Conservation (phyloP, 257 asterid genomes). For the Perilla frutescens region DNA sequence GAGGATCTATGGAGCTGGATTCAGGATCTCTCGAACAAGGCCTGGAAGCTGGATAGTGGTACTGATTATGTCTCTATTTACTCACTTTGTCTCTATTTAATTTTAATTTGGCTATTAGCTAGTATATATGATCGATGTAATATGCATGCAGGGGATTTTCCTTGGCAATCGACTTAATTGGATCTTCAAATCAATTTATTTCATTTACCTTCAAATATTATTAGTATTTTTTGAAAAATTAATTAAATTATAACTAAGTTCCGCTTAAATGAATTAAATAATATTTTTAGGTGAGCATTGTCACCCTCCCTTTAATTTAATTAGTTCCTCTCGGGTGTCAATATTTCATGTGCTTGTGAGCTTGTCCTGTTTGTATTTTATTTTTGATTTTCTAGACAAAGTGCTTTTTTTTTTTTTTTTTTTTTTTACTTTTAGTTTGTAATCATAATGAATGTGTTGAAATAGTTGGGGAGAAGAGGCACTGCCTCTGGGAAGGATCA, state of each 20-base stretch:
- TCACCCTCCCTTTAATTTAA: too few species aligned
- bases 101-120: too few species aligned
- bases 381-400: too few species aligned
- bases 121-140: too few species aligned
- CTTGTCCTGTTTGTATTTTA: neutral
- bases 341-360: too few species aligned
- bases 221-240: neutral
- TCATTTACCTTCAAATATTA: neutral
- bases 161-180: neutral
- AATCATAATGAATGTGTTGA: too few species aligned
- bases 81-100: conserved; percentile 30
- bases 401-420: too few species aligned
- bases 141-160: neutral
- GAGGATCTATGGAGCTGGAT: conserved; percentile 90
- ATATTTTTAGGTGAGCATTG: conserved; percentile 9
- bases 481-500: too few species aligned
- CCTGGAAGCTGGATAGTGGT: conserved; percentile 98
- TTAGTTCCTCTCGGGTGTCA: too few species aligned
- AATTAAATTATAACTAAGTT: too few species aligned
- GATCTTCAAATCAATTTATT: neutral
- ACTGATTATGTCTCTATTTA: conserved; percentile 39
- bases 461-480: too few species aligned
- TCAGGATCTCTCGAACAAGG: conserved; percentile 87
- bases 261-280: neutral
- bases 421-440: too few species aligned